Percentiles rank a stretch among this genome's conserved stretches.
Conservation (phyloP, 345 rosid genomes). For the Mallotus nudiflorus region DNA sequence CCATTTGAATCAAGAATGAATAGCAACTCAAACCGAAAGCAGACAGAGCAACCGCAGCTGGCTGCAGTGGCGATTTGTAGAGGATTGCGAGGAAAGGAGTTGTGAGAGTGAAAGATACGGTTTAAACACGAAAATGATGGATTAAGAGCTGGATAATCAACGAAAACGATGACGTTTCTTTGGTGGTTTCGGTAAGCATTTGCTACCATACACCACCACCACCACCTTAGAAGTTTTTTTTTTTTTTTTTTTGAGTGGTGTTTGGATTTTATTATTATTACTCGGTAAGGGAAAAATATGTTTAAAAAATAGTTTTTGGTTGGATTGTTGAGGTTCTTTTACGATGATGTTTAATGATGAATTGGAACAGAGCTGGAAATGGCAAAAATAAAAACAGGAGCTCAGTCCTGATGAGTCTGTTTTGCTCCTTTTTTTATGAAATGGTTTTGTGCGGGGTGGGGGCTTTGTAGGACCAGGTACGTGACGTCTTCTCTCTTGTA, state of each 20-base stretch:
- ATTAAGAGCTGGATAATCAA: conserved; percentile 12
- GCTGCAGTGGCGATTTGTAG: neutral
- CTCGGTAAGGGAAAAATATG: too few species aligned
- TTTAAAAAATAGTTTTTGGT: too few species aligned
- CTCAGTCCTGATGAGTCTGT: too few species aligned
- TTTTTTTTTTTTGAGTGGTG: neutral
- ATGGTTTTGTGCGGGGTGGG: too few species aligned
- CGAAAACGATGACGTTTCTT: conserved; percentile 6
- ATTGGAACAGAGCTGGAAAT: too few species aligned
- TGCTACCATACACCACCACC: conserved; percentile 25
- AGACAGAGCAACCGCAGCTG: conserved; percentile 17
- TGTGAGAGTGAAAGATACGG: conserved; percentile 7
- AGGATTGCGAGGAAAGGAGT: conserved; percentile 21
- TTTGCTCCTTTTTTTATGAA: too few species aligned
- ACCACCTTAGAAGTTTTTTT: too few species aligned
- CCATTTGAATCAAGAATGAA: conserved; percentile 27
- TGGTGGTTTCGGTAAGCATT: conserved; percentile 11
- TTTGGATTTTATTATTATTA: neutral
- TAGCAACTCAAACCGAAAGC: conserved; percentile 14
- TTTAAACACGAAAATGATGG: conserved; percentile 4
- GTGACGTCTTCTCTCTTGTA: too few species aligned
- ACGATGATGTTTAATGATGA: too few species aligned
- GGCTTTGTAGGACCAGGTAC: too few species aligned
- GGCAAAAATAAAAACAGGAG: too few species aligned
- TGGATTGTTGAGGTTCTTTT: too few species aligned